Base-by-base conservation (phyloP, 768 basidiomycete genomes). In the Boletus pseudo-olivaceus region DNA sequence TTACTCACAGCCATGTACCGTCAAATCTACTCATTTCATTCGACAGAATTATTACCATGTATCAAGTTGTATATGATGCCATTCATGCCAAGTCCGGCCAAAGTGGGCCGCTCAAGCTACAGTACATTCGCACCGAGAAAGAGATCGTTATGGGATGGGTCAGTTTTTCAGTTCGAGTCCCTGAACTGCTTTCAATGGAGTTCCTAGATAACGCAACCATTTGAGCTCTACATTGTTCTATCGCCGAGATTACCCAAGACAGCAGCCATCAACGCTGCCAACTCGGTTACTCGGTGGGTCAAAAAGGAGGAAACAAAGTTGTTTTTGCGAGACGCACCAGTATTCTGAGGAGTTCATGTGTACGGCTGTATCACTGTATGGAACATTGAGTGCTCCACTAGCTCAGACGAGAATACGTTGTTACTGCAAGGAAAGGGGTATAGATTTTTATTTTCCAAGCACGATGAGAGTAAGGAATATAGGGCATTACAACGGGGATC, bases 121-220 rank as follows among this genome's bases (percentile, higher is more conserved):
- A 96, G 57, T 97, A 90, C 65, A 76, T 96, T 12, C 82, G 84
- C 8, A 93, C 93, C 0, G 85, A 89, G 51, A 82, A 84, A 42
- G 97, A 98, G 74, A 85, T 86, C 51, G 84, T 96, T 27, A 82
- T 98, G 77, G 96, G 93, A 42, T 98, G 97, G 96, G 95, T 98
- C 67, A 53, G 88, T 68, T 20, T 39, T 54, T 47, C 5, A 2
- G 12, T 45, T 42, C 17, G 15, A 12, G 2, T 10, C 11, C 20
- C 14, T 17, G 33, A 34, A 17, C 29, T 41, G 11, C 11, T 41
- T 35, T 47, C 15, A 37, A 61, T 32, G 3, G 26, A 11, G 6
- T 26, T 44, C 12, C 30, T 64, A 98, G 95, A 88, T 95, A 54
- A 97, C 95, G 0, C 89, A 93, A 63, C 86, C 87, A 0, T 98